Evolutionary conservation across 1,139 yeast species (phyloP), one percentile per base, ranked within the genome.

Genomic region (Candida albicans): DNA sequence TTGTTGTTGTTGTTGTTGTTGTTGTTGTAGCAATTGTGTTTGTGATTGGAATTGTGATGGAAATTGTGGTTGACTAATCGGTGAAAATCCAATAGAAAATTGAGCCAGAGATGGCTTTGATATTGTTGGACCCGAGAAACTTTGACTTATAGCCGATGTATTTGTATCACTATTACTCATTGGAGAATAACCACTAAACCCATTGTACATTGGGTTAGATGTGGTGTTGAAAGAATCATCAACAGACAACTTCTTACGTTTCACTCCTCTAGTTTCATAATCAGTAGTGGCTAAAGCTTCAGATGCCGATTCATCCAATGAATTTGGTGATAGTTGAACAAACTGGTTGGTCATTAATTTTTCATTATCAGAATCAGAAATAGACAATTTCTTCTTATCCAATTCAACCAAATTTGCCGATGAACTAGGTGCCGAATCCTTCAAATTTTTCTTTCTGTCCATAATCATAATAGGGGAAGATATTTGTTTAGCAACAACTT

Each of bases 391-490:
- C 39, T 48, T 48, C 43, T 43, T 41, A 9, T 30, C 40, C 13
- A 34, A 40, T 25, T 30, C 37, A 46, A 41, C 10, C 44, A 58
- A 49, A 41, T 55, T 54, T 9, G 57, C 52, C 2, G 64, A 56
- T 2, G 65, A 62, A 25, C 61, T 30, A 9, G 25, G 32, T 4
- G 40, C 30, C 12, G 40, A 33, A 43, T 35, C 36, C 25, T 44
- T 41, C 12, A 46, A 58, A 27, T 78, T 78, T 67, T 86, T 85
- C 73, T 93, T 95, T 60, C 96, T 84, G 64, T 93, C 98, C 82
- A 95, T 90, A 43, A 91, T 90, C 81, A 88, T 82, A 27, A 93
- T 87, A 1, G 90, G 81, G 7, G 83, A 71, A 0, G 96, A 79
- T 8, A 85, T 63, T 33, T 82, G 81, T 56, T 84, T 84, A 10